Conservation (phyloP, 345 rosid genomes). For the Acer negundo region DNA sequence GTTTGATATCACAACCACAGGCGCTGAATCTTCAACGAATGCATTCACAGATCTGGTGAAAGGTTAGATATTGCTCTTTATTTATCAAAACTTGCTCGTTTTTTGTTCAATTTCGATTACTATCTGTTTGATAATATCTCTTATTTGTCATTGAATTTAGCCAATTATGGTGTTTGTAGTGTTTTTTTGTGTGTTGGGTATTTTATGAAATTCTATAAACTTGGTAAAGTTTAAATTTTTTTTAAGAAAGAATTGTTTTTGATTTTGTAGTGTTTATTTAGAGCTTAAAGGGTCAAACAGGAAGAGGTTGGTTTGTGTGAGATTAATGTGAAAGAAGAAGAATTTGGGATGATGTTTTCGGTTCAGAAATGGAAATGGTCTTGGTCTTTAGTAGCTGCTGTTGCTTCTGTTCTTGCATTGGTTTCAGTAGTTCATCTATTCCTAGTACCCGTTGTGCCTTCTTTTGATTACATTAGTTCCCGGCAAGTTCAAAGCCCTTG, state of each 20-base stretch:
- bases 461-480: conserved; percentile 52
- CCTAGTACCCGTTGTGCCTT: conserved; percentile 68
- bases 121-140: background rate
- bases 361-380: conserved; percentile 66
- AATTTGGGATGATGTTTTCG: conserved; percentile 42
- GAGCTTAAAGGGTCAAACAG: conserved; percentile 6
- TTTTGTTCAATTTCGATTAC: background rate
- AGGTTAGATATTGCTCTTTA: conserved; percentile 10
- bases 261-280: background rate
- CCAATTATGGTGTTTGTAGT: background rate
- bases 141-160: background rate
- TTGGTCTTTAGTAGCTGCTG: conserved; percentile 64
- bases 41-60: conserved; percentile 17
- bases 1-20: background rate
- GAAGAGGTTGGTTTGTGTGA: background rate
- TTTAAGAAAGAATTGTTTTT: background rate
- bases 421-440: conserved; percentile 76
- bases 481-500: conserved; percentile 53
- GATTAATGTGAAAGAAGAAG: background rate
- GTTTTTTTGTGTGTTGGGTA: too few species aligned
- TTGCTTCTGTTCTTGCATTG: conserved; percentile 57
- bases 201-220: background rate
- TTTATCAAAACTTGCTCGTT: background rate
- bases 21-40: background rate
- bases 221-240: too few species aligned